These are phyloP conservation scores for Alternaria sp. DNA, from an alignment of 2,329 filamentous ascomycete genomes.

Conservation along the genomic window DNA sequence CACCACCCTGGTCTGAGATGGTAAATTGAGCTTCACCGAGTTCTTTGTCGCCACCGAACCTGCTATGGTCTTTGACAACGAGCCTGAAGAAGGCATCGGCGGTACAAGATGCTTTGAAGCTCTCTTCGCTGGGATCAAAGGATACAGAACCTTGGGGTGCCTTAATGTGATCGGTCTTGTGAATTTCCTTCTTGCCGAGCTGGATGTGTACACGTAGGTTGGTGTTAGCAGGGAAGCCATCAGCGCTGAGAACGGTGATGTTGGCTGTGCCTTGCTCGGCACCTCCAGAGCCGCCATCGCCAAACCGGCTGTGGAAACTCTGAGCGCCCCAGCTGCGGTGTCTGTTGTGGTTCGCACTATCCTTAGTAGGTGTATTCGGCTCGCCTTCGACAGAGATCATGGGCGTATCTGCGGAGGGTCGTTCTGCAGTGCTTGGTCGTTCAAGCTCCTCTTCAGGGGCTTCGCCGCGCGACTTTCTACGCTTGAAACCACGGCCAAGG, in stretches of 20 bases:
- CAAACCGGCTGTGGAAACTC: slow-evolving; percentile 51
- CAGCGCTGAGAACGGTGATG: slow-evolving; percentile 81
- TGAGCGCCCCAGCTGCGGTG: slow-evolving; percentile 49
- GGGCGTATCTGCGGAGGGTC: slow-evolving; percentile 41
- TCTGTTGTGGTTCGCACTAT: slow-evolving; percentile 40
- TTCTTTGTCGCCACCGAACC: slow-evolving; percentile 82
- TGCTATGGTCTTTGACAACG: slow-evolving; percentile 83
- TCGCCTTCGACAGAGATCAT: slow-evolving; percentile 45
- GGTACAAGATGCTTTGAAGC: slow-evolving; percentile 78
- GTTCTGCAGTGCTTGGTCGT: slow-evolving; percentile 56
- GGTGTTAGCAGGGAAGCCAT: slow-evolving; percentile 77
- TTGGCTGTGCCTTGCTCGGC: slow-evolving; percentile 77
- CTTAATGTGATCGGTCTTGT: slow-evolving; percentile 94
- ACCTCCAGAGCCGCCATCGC: slow-evolving; percentile 54
- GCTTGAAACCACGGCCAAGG: slow-evolving; percentile 82
- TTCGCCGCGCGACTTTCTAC: slow-evolving; percentile 68
- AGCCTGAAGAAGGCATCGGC: slow-evolving; percentile 89
- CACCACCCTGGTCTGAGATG: slow-evolving; percentile 79
- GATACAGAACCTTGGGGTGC: slow-evolving; percentile 68
- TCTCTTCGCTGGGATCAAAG: slow-evolving; percentile 64
- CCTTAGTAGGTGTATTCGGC: slow-evolving; percentile 17
- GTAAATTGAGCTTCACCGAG: slow-evolving; percentile 90
- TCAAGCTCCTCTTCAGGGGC: slow-evolving; percentile 51
- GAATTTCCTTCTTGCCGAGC: slow-evolving; percentile 75
- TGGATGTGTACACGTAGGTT: slow-evolving; percentile 82